Evolutionary conservation across 2,329 filamentous ascomycete genomes (phyloP), one percentile per base, ranked within the genome.

Genomic region (Talaromyces sp.): DNA sequence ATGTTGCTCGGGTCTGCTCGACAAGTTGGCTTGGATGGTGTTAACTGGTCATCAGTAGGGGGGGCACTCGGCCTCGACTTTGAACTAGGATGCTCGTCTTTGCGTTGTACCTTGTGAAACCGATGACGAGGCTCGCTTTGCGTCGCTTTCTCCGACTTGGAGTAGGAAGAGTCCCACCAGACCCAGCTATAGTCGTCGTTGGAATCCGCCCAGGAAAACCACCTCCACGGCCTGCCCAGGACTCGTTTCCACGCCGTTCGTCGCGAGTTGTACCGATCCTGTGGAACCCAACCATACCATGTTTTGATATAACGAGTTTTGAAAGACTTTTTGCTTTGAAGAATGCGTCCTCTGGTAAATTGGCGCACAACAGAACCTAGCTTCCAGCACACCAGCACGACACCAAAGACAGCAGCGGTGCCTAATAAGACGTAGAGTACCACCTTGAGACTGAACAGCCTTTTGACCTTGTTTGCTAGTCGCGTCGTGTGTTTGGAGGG

Each of bases 221-320:
- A 72, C 7, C 68, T 58, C 53, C 67, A 61, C 10, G 75, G 19
- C 49, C 60, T 66, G 2, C 47, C 58, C 7, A 70, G 67, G 0
- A 61, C 63, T 11, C 63, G 65, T 17, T 64, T 65, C 32, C 72
- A 63, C 4, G 65, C 42, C 8, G 62, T 32, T 59, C 72, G 75
- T 32, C 70, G 70, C 8, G 65, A 62, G 49, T 75, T 66, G 28
- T 76, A 71, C 6, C 64, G 68, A n/a, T 72, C 62, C 13, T 70
- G 57, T 1, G 71, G 66, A 15, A 77, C 67, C 76, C 76, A 78
- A 36, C 76, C 76, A 61, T 78, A 77, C 76, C 76, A 78, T 13
- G 75, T 77, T 49, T 71, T 75, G 27, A 71, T 71, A 62, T 76
- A 77, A 15, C 74, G 73, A 63, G 68, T 66, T 17, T 66, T 67